phyloP scores from a whole-genome alignment of 768 basidiomycete species.

The Mycena kentingensis region DNA sequence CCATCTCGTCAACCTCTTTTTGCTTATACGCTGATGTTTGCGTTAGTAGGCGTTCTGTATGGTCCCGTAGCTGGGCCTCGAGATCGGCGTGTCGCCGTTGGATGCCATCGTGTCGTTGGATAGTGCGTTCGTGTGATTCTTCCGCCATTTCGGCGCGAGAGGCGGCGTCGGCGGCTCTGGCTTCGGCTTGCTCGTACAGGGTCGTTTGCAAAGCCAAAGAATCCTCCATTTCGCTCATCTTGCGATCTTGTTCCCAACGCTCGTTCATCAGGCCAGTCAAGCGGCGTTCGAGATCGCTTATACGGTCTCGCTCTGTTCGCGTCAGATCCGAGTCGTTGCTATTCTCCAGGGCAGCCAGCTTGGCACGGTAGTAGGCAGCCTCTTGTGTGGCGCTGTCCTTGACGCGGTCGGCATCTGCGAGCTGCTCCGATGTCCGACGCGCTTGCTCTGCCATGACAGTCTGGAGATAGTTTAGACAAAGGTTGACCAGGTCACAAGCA shows the following conservation, averaged over 20 bases:
- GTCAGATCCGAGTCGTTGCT: conserved; percentile 63
- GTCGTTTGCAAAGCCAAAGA: conserved; percentile 76
- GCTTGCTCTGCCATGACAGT: conserved; percentile 77
- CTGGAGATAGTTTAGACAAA: conserved; percentile 39
- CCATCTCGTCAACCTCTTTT: conserved; percentile 74
- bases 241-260: conserved; percentile 66
- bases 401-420: conserved; percentile 78
- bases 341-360: conserved; percentile 83
- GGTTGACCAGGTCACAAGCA: not conserved
- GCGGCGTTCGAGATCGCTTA: conserved; percentile 72
- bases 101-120: conserved; percentile 69
- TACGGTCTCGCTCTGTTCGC: conserved; percentile 78
- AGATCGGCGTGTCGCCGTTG: conserved; percentile 61
- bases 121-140: conserved; percentile 61
- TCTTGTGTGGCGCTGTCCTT: conserved; percentile 85
- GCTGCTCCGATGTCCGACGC: conserved; percentile 69
- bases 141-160: conserved; percentile 78
- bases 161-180: conserved; percentile 70
- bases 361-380: conserved; percentile 93
- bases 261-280: conserved; percentile 63
- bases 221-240: conserved; percentile 70
- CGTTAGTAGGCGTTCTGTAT: conserved; percentile 69
- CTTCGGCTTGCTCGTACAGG: conserved; percentile 76
- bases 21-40: conserved; percentile 77
- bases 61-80: conserved; percentile 72